Conservation (phyloP, 2,329 filamentous ascomycete genomes). For the Arthrinium puccinioides region DNA sequence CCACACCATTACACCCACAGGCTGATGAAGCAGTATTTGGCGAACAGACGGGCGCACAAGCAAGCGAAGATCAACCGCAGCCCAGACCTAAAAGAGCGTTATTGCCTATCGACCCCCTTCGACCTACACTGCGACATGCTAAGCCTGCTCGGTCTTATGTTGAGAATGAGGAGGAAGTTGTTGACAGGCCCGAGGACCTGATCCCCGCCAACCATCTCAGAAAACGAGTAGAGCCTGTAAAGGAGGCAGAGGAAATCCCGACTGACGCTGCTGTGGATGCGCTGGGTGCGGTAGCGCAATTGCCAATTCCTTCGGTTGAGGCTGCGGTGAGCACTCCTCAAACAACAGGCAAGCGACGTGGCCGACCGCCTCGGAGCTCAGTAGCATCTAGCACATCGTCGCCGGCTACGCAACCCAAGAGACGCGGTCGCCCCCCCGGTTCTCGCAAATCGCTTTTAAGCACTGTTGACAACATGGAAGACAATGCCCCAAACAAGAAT, state of each 20-base stretch:
- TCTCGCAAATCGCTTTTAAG: conserved; percentile 22
- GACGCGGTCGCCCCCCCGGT: conserved; percentile 19
- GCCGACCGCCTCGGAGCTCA: conserved; percentile 18
- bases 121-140: conserved; percentile 43
- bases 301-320: conserved; percentile 1
- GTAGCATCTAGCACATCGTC: background rate
- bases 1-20: conserved; percentile 9
- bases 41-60: background rate
- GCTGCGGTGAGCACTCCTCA: conserved; percentile 11
- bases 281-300: conserved; percentile 21
- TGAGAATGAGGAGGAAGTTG: conserved; percentile 37
- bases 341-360: conserved; percentile 17
- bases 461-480: conserved; percentile 11
- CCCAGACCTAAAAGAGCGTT: conserved; percentile 13
- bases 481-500: conserved; percentile 15
- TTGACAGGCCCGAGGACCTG: conserved; percentile 37
- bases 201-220: conserved; percentile 14
- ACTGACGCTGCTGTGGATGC: conserved; percentile 33
- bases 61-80: conserved; percentile 2
- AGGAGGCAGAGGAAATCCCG: conserved; percentile 16
- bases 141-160: conserved; percentile 44
- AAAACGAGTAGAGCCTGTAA: conserved; percentile 4
- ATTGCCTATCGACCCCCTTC: conserved; percentile 33
- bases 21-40: conserved; percentile 10
- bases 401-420: conserved; percentile 10